These are phyloP conservation scores for Globisporangium paddicum DNA, from an alignment of 352 stramenopile genomes.

Conservation along the genomic window DNA sequence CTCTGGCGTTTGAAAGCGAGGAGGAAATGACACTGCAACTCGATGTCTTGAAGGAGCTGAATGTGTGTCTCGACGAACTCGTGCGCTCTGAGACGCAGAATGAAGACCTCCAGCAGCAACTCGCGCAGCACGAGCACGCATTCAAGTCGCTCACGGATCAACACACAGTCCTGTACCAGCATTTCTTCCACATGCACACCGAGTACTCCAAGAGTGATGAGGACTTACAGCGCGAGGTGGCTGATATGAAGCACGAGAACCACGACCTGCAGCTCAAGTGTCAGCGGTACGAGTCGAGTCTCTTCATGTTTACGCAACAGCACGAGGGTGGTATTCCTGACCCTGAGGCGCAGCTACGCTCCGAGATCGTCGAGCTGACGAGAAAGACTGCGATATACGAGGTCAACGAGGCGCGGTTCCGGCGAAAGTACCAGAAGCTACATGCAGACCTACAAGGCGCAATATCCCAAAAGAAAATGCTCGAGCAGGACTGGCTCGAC, in stretches of 20 bases:
- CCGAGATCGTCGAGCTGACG: conserved; percentile 65
- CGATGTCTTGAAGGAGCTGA: conserved; percentile 59
- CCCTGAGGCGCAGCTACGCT: conserved; percentile 34
- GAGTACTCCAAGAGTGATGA: conserved; percentile 38
- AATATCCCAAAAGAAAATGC: conserved; percentile 22
- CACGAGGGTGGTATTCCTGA: conserved; percentile 9
- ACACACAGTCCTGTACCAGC: conserved; percentile 65
- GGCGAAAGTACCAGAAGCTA: conserved; percentile 55
- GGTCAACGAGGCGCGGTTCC: conserved; percentile 76
- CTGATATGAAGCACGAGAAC: conserved; percentile 31
- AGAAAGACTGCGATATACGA: conserved; percentile 71
- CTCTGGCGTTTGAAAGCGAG: conserved; percentile 46
- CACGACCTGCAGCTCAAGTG: conserved; percentile 45
- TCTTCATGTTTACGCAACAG: conserved; percentile 40
- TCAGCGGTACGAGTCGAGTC: conserved; percentile 45
- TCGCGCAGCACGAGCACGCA: conserved; percentile 47
- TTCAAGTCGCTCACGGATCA: conserved; percentile 65
- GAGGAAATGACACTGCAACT: conserved; percentile 52
- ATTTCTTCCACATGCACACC: conserved; percentile 62
- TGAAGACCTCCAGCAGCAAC: conserved; percentile 31
- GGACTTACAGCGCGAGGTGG: conserved; percentile 27
- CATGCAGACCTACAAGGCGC: conserved; percentile 36
- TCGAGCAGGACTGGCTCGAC: conserved; percentile 80
- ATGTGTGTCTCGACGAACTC: conserved; percentile 65
- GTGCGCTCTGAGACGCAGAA: conserved; percentile 43